A percentile compares a stretch with the other conserved stretches of the same genome.
Conservation (phyloP, 2,329 filamentous ascomycete genomes). For the Fusarium proliferatum region DNA sequence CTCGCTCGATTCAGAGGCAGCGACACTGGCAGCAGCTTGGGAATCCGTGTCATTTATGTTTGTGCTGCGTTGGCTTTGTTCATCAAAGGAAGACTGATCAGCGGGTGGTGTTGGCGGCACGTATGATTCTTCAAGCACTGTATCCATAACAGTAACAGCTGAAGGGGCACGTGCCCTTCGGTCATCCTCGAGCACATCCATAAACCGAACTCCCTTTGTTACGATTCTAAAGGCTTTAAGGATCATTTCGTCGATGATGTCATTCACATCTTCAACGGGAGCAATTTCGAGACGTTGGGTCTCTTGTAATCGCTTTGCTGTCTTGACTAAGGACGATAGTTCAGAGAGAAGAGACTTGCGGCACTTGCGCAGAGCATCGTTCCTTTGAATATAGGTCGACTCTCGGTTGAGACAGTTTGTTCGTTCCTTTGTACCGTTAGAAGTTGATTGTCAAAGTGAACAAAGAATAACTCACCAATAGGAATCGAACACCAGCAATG, state of each 20-base stretch:
- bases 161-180: slow-evolving; percentile 60
- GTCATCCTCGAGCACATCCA: slow-evolving; percentile 84
- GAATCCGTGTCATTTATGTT: slow-evolving; percentile 57
- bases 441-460: background rate
- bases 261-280: slow-evolving; percentile 70
- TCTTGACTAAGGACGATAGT: slow-evolving; percentile 88
- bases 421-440: slow-evolving; percentile 71
- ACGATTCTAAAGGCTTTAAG: slow-evolving; percentile 94
- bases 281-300: slow-evolving; percentile 64
- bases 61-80: slow-evolving; percentile 46
- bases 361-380: slow-evolving; percentile 80
- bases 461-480: slow-evolving; percentile 74
- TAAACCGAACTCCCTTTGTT: slow-evolving; percentile 88
- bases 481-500: slow-evolving; percentile 90
- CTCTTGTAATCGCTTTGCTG: slow-evolving; percentile 86
- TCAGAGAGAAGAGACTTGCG: slow-evolving; percentile 91
- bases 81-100: slow-evolving; percentile 64
- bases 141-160: slow-evolving; percentile 69
- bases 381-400: slow-evolving; percentile 76
- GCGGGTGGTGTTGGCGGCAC: slow-evolving; percentile 73
- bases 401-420: slow-evolving; percentile 90
- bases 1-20: slow-evolving; percentile 52
- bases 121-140: slow-evolving; percentile 67
- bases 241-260: slow-evolving; percentile 91
- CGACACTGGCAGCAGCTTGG: slow-evolving; percentile 50